These are phyloP conservation scores for Termitomyces sp. DNA, from an alignment of 768 basidiomycete genomes.

Conservation along the genomic window DNA sequence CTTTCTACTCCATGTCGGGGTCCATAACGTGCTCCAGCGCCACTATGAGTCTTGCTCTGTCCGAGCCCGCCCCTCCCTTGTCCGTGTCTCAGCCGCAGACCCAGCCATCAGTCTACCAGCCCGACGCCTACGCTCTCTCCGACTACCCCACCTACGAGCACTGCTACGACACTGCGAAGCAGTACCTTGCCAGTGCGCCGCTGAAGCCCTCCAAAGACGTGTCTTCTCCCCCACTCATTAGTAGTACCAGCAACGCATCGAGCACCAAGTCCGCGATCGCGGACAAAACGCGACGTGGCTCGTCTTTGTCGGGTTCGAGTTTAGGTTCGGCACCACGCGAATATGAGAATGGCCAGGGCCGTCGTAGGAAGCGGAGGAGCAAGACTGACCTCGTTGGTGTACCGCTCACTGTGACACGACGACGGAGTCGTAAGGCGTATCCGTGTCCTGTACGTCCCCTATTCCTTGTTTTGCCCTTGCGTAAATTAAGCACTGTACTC, in stretches of 20 bases:
- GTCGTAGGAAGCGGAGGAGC: not conserved
- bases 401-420: conserved; percentile 6
- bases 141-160: conserved; percentile 20
- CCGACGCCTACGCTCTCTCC: conserved; percentile 7
- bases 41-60: not conserved
- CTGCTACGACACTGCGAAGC: conserved; percentile 16
- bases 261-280: no score
- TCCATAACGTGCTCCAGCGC: not conserved
- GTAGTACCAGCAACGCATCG: no score
- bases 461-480: not conserved
- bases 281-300: no score
- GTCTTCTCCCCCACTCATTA: no score
- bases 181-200: not conserved
- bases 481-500: no score
- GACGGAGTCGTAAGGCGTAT: conserved; percentile 38
- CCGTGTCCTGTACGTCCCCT: conserved; percentile 42
- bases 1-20: not conserved
- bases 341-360: no score
- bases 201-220: no score
- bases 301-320: no score
- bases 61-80: not conserved
- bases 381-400: conserved; percentile 1
- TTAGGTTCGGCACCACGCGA: no score
- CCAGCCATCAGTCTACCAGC: conserved; percentile 3
- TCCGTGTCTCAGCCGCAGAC: not conserved